A percentile compares a stretch with the other conserved stretches of the same genome.
Conservation (phyloP, 169 alveolate species). For the Haemoproteus tartakovskyi region DNA sequence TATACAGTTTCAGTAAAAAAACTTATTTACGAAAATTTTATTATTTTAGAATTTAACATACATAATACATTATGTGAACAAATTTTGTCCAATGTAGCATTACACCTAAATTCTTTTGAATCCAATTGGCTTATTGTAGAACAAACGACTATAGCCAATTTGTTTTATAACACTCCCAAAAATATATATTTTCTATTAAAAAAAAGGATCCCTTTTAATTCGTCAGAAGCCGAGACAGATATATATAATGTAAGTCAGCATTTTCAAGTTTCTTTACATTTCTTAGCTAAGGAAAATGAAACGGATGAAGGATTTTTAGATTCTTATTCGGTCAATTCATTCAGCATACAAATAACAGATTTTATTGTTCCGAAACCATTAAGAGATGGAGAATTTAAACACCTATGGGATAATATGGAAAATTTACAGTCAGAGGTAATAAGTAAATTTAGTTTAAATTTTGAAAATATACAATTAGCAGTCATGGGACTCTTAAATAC, state of each 20-base stretch:
- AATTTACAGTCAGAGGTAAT: constrained; percentile 53
- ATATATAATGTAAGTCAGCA: constrained; percentile 30
- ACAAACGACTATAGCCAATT: constrained; percentile 22
- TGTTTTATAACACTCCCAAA: constrained; percentile 29
- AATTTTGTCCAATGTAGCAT: neutral
- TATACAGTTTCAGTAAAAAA: constrained; percentile 74
- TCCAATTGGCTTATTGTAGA: constrained; percentile 24
- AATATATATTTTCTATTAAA: constrained; percentile 15
- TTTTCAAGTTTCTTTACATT: constrained; percentile 59
- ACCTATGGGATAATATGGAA: constrained; percentile 65
- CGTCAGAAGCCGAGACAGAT: constrained; percentile 13
- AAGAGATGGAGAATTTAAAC: constrained; percentile 69
- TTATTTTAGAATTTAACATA: constrained; percentile 76
- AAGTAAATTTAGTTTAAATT: constrained; percentile 69
- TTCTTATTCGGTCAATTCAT: constrained; percentile 69
- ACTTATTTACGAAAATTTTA: constrained; percentile 62
- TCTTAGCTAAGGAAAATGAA: constrained; percentile 63
- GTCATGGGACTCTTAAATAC: constrained; percentile 69
- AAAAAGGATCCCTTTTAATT: neutral
- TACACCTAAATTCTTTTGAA: constrained; percentile 29
- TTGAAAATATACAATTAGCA: constrained; percentile 68
- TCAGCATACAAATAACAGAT: constrained; percentile 66
- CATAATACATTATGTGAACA: constrained; percentile 76
- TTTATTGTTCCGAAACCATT: constrained; percentile 59
- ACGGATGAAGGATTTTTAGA: constrained; percentile 67